These are phyloP conservation scores for Kurtzmaniella natalensis DNA, from an alignment of 1,139 yeast genomes.

Conservation along the genomic window DNA sequence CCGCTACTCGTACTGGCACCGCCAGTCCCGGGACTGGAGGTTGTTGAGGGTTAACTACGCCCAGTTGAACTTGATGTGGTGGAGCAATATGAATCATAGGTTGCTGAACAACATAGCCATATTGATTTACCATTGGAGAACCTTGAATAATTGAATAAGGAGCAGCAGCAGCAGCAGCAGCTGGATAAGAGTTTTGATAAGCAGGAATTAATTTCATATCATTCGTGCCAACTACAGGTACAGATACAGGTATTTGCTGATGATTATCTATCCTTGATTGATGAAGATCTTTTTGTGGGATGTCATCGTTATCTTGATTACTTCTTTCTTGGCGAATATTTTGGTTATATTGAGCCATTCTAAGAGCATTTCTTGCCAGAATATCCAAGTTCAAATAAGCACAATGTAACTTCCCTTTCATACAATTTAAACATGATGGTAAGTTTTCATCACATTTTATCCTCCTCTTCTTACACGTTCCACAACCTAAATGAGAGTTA, in stretches of 20 bases:
- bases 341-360: conserved; percentile 50
- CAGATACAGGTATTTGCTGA: conserved; percentile 3
- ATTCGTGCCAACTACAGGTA: conserved; percentile 6
- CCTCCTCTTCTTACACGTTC: conserved; percentile 61
- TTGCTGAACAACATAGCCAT: conserved; percentile 33
- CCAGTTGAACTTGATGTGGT: conserved; percentile 12
- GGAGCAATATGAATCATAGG: conserved; percentile 14
- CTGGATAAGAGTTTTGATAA: conserved; percentile 7
- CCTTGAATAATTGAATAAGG: conserved; percentile 16
- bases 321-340: conserved; percentile 32
- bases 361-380: conserved; percentile 46
- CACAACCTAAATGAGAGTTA: conserved; percentile 61
- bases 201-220: conserved; percentile 3
- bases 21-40: too few relatives aligned
- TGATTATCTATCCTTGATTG: conserved; percentile 2
- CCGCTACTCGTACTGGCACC: too few relatives aligned
- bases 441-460: conserved; percentile 66
- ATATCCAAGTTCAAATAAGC: conserved; percentile 50
- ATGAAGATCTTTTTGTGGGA: too few relatives aligned
- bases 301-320: conserved; percentile 12
- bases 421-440: conserved; percentile 58
- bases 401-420: conserved; percentile 54
- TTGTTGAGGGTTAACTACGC: conserved; percentile 7
- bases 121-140: conserved; percentile 16
- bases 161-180: too few relatives aligned